Percentiles rank a stretch among this genome's conserved stretches.
Evolutionary conservation across 768 basidiomycete species (phyloP).

Genomic region (Pisolithus sp.): DNA sequence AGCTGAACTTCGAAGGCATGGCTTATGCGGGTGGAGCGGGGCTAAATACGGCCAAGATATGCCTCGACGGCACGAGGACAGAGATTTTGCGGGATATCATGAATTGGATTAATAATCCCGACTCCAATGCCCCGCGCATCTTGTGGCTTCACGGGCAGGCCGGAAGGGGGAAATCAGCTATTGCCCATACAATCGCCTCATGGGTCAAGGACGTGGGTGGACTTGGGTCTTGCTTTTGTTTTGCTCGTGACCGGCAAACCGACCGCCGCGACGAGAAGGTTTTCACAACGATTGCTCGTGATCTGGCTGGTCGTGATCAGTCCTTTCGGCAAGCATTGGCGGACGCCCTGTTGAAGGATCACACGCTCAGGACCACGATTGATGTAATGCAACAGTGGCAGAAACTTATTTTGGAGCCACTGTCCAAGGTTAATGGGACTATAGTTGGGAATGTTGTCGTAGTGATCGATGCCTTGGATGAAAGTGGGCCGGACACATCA

Average conservation of each 20-base stretch:
- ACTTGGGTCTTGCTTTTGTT: slow-evolving; percentile 14
- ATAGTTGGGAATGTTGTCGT: slow-evolving; percentile 18
- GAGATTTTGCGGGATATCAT: slow-evolving; percentile 4
- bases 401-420: slow-evolving; percentile 12
- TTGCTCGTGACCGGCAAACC: slow-evolving; percentile 1
- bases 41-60: slow-evolving; percentile 1
- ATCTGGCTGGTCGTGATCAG: slow-evolving; percentile 13
- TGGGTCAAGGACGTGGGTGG: slow-evolving; percentile 2
- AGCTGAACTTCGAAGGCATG: background rate
- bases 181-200: slow-evolving; percentile 5
- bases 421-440: background rate
- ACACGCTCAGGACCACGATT: background rate
- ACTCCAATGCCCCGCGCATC: background rate
- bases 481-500: slow-evolving; percentile 3
- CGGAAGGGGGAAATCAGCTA: background rate
- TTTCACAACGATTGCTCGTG: slow-evolving; percentile 1
- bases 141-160: background rate
- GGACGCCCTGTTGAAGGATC: background rate
- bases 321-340: background rate
- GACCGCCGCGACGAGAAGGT: slow-evolving; percentile 4
- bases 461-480: slow-evolving; percentile 22
- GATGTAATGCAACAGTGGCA: slow-evolving; percentile 8
- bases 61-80: slow-evolving; percentile 11
- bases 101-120: slow-evolving; percentile 3
- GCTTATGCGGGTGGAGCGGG: background rate